Evolutionary conservation across 2,329 filamentous ascomycete genomes (phyloP).

Genomic region (Septoria petroselini): DNA sequence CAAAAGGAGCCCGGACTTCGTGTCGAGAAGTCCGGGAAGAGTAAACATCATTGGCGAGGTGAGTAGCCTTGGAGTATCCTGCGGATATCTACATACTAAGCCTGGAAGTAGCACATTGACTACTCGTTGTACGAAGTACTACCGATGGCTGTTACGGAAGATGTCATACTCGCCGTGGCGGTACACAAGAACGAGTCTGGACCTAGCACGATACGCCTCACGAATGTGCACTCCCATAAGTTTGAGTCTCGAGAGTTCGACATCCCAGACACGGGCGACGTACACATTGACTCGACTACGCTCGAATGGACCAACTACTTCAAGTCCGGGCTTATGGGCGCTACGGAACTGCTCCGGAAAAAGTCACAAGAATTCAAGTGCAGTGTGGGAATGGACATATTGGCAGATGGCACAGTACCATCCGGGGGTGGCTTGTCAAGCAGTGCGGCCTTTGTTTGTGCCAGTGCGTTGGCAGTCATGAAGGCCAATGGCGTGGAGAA

Average conservation of each 20-base stretch:
- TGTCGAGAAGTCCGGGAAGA: slow-evolving; percentile 84
- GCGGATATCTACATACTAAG: slow-evolving; percentile 11
- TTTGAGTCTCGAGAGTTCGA: slow-evolving; percentile 75
- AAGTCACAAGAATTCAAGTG: slow-evolving; percentile 59
- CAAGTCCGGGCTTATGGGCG: slow-evolving; percentile 82
- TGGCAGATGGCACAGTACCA: slow-evolving; percentile 89
- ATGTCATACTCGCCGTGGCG: slow-evolving; percentile 80
- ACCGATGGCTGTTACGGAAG: slow-evolving; percentile 90
- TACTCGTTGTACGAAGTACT: slow-evolving; percentile 96
- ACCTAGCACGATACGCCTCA: slow-evolving; percentile 66
- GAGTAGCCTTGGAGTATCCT: slow-evolving; percentile 3
- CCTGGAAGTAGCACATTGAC: slow-evolving; percentile 70
- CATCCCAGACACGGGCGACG: slow-evolving; percentile 57
- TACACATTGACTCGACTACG: slow-evolving; percentile 71
- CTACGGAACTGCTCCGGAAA: slow-evolving; percentile 70
- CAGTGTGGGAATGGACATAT: slow-evolving; percentile 76
- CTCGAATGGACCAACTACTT: slow-evolving; percentile 99
- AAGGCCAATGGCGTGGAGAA: slow-evolving; percentile 73
- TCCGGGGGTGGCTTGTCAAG: slow-evolving; percentile 89
- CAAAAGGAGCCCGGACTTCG: slow-evolving; percentile 69
- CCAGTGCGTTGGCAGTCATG: slow-evolving; percentile 84
- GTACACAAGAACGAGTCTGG: slow-evolving; percentile 53
- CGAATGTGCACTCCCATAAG: slow-evolving; percentile 72
- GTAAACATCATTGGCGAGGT: slow-evolving; percentile 96
- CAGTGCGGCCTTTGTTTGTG: slow-evolving; percentile 88